phyloP scores from a whole-genome alignment of 768 basidiomycete species.

The Rossbeevera mucosa region DNA sequence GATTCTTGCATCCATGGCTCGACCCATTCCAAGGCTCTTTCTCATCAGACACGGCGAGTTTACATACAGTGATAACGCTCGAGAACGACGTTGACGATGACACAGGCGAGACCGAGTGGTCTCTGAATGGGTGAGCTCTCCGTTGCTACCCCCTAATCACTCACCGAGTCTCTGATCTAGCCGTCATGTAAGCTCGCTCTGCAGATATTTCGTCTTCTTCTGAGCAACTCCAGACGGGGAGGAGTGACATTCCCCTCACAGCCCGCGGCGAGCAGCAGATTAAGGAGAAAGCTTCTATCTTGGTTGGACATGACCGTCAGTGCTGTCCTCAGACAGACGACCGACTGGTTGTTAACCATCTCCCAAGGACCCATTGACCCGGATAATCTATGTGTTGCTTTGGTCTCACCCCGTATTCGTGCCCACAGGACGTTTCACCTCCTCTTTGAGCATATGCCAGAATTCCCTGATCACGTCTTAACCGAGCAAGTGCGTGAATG shows the following conservation, averaged over 20 bases:
- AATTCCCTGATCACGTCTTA: conserved; percentile 48
- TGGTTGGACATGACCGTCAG: conserved; percentile 80
- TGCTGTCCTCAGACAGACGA: conserved; percentile 10
- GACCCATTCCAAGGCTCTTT: conserved; percentile 70
- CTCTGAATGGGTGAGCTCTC: conserved; percentile 63
- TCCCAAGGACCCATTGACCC: conserved; percentile 71
- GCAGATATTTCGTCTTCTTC: neutral
- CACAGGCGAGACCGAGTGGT: conserved; percentile 92
- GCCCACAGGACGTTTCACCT: conserved; percentile 85
- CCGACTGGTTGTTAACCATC: neutral
- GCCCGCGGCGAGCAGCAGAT: conserved; percentile 68
- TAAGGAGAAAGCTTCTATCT: conserved; percentile 51
- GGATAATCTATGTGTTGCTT: conserved; percentile 63
- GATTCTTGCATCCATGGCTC: conserved; percentile 22
- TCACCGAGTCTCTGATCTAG: conserved; percentile 29
- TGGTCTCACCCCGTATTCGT: conserved; percentile 84
- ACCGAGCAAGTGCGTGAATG: conserved; percentile 76
- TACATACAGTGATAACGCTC: neutral
- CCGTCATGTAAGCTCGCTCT: conserved; percentile 49
- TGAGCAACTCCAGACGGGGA: conserved; percentile 61
- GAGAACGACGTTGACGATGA: neutral
- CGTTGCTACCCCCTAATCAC: neutral
- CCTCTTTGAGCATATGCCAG: conserved; percentile 52
- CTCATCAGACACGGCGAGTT: conserved; percentile 70
- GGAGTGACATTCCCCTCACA: conserved; percentile 85